Evolutionary conservation across 208 protist genomes (phyloP).

Genomic region (Acanthamoeba royreba): DNA sequence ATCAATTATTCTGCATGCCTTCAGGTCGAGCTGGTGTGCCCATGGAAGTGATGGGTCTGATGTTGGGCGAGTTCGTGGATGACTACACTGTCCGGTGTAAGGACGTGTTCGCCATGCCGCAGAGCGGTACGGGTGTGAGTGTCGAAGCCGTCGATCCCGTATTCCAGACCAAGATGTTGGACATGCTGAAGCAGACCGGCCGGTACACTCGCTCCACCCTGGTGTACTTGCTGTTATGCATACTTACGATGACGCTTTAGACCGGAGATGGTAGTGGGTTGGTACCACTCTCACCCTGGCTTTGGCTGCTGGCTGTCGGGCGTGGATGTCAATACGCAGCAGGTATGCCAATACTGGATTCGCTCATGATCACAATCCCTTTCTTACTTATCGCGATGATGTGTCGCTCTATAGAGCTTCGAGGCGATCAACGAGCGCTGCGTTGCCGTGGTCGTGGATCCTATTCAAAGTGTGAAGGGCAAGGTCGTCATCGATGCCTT

Average conservation of each 20-base stretch:
- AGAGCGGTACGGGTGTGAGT: constrained; percentile 96
- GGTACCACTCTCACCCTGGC: constrained; percentile 99
- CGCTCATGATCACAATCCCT: background rate
- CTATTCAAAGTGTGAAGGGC: constrained; percentile 99
- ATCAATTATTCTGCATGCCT: background rate
- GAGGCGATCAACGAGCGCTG: constrained; percentile 96
- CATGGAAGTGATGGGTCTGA: constrained; percentile 99
- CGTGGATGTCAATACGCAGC: constrained; percentile 99
- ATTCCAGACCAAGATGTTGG: constrained; percentile 99
- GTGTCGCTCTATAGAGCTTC: constrained; percentile 92
- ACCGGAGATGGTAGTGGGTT: constrained; percentile 99
- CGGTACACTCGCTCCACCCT: background rate
- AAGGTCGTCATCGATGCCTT: constrained; percentile 99
- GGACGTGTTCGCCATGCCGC: constrained; percentile 99
- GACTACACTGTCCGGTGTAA: constrained; percentile 99
- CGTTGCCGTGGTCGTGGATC: constrained; percentile 99
- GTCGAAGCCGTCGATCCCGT: constrained; percentile 99
- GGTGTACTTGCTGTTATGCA: background rate
- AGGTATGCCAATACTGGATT: constrained; percentile 57
- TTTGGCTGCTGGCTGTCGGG: constrained; percentile 99
- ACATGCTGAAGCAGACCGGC: constrained; percentile 98
- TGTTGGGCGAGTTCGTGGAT: constrained; percentile 99
- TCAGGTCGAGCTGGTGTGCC: constrained; percentile 96
- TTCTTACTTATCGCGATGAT: too few relatives aligned
- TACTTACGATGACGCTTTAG: background rate